Percentiles rank a stretch among this genome's conserved stretches.
These are phyloP conservation scores for Chaetoceros tenuissimus DNA, from an alignment of 108 stramenopile genomes.

Conservation along the genomic window DNA sequence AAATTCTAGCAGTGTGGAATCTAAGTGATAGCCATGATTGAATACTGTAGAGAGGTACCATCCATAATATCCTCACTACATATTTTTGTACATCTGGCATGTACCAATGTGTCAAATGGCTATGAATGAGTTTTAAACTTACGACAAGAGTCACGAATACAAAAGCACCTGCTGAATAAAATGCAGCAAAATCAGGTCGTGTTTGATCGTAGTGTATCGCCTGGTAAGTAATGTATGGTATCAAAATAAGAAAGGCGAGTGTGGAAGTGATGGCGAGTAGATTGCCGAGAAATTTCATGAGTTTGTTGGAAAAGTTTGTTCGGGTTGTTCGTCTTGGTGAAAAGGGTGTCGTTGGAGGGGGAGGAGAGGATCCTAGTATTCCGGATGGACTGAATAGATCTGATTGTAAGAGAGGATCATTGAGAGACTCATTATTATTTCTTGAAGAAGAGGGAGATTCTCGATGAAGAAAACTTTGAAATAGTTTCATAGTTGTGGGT, in stretches of 20 bases:
- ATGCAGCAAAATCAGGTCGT: constrained; percentile 60
- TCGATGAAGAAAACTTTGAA: too few species aligned
- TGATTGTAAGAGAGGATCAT: too few species aligned
- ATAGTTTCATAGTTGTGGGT: too few species aligned
- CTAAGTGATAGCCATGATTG: constrained; percentile 44
- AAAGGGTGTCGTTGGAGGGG: too few species aligned
- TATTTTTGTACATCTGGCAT: constrained; percentile 63
- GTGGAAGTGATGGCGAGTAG: neutral
- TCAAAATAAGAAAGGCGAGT: neutral
- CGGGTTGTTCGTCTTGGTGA: too few species aligned
- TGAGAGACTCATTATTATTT: too few species aligned
- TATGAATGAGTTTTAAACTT: constrained; percentile 54
- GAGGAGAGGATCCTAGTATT: too few species aligned
- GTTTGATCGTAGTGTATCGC: neutral
- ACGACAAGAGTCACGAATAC: constrained; percentile 67
- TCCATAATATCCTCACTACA: constrained; percentile 71
- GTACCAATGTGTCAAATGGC: constrained; percentile 53
- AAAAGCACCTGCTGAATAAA: constrained; percentile 68
- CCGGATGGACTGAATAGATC: too few species aligned
- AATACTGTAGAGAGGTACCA: constrained; percentile 69
- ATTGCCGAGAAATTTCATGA: neutral
- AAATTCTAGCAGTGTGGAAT: constrained; percentile 38
- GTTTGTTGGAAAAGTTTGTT: neutral
- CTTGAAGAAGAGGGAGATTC: too few species aligned
- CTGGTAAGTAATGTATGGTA: neutral